Evolutionary conservation across 1,139 yeast genomes (phyloP).

Genomic region (Nadsonia starkeyi-henricii): DNA sequence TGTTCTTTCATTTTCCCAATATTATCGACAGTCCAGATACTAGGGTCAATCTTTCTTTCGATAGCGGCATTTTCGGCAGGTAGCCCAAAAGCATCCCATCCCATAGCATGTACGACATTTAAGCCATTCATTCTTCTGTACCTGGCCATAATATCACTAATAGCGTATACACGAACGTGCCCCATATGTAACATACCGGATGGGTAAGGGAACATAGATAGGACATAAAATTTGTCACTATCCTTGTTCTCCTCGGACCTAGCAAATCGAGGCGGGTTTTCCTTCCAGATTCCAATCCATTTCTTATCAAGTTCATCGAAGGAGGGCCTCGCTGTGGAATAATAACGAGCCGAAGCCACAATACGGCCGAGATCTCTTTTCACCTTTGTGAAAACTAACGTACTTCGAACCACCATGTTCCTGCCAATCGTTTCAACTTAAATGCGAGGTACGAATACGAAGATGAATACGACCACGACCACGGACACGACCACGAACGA

Average conservation of each 20-base stretch:
- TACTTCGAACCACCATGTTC: too few species aligned
- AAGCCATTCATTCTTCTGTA: constrained; percentile 65
- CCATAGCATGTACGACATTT: constrained; percentile 88
- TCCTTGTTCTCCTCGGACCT: constrained; percentile 10
- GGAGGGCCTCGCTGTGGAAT: constrained; percentile 3
- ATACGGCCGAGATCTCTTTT: too few species aligned
- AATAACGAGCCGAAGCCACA: background rate
- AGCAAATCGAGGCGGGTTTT: constrained; percentile 13
- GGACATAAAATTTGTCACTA: constrained; percentile 42
- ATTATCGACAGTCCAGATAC: constrained; percentile 67
- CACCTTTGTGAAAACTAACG: too few species aligned
- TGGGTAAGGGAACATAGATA: constrained; percentile 94
- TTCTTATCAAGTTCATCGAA: constrained; percentile 16
- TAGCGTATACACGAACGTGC: constrained; percentile 81
- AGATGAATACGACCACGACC: too few species aligned
- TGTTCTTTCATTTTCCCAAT: constrained; percentile 75
- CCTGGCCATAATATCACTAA: constrained; percentile 71
- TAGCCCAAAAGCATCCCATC: constrained; percentile 97
- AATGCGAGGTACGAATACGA: too few species aligned
- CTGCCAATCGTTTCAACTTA: too few species aligned
- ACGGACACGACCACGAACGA: too few species aligned
- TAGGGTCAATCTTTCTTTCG: constrained; percentile 68
- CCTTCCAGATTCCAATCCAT: constrained; percentile 21
- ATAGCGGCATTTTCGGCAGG: constrained; percentile 98
- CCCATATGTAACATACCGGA: constrained; percentile 90